A percentile compares a stretch with the other conserved stretches of the same genome.
Evolutionary conservation across 306 rosid genomes (phyloP).

Genomic region (Medicago ruthenica): DNA sequence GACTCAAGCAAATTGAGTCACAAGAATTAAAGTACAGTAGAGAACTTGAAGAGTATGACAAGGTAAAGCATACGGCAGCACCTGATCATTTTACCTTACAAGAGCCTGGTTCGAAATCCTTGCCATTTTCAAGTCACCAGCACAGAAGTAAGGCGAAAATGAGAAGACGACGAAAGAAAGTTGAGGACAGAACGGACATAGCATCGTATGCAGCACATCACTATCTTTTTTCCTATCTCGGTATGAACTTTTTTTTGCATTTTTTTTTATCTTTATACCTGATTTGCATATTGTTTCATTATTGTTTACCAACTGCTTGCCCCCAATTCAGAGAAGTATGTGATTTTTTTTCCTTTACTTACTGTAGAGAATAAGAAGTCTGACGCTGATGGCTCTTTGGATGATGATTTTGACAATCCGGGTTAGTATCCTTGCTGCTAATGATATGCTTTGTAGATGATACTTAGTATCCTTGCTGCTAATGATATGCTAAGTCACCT

Average conservation of each 20-base stretch:
- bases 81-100: conserved; percentile 48
- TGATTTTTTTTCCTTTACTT: conserved; percentile 41
- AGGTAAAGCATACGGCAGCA: conserved; percentile 51
- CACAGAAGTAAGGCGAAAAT: conserved; percentile 50
- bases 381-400: conserved; percentile 60
- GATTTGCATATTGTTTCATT: conserved; percentile 38
- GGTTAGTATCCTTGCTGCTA: conserved; percentile 57
- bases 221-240: conserved; percentile 75
- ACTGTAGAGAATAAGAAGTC: conserved; percentile 75
- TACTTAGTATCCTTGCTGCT: not conserved
- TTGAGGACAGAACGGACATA: conserved; percentile 71
- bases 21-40: conserved; percentile 63
- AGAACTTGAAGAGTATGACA: conserved; percentile 65
- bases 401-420: conserved; percentile 64
- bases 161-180: conserved; percentile 82
- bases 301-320: conserved; percentile 22
- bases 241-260: conserved; percentile 51
- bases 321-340: conserved; percentile 26
- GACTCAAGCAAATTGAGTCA: conserved; percentile 72
- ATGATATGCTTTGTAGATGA: conserved; percentile 15
- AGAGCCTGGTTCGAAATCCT: conserved; percentile 70
- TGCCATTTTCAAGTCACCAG: conserved; percentile 59
- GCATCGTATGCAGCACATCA: conserved; percentile 79
- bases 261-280: conserved; percentile 41
- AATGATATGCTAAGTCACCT: conserved; percentile 12